Conservation (phyloP, 2,329 filamentous ascomycete species). For the Fusarium algeriense region DNA sequence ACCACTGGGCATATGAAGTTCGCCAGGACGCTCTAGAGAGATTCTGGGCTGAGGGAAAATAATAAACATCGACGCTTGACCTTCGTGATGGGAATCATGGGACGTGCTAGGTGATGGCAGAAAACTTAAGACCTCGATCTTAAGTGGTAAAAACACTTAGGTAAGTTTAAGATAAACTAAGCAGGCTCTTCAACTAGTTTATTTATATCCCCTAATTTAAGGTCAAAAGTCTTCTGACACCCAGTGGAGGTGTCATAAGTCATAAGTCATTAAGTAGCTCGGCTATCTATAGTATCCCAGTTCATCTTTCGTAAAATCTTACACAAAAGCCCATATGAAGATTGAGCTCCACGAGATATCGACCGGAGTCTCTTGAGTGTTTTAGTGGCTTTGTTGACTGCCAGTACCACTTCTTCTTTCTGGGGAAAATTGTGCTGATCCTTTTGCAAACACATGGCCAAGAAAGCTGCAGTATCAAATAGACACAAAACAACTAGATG, state of each 20-base stretch:
- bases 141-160: too few species aligned
- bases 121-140: neutral
- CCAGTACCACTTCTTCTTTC: neutral
- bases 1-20: conserved; percentile 28
- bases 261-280: neutral
- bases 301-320: conserved; percentile 7
- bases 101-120: too few species aligned
- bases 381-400: neutral
- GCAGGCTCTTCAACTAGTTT: too few species aligned
- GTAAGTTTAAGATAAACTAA: too few species aligned
- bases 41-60: conserved; percentile 12
- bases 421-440: neutral
- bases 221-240: too few species aligned
- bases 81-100: too few species aligned
- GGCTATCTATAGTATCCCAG: neutral
- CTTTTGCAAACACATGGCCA: neutral
- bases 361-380: neutral
- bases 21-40: conserved; percentile 14
- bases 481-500: conserved; percentile 8
- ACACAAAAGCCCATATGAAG: neutral
- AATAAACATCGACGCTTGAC: too few species aligned
- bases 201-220: neutral
- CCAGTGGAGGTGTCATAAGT: too few species aligned
- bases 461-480: conserved; percentile 16
- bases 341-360: conserved; percentile 9